Evolutionary conservation across 305 asterid genomes (phyloP).

Genomic region (Fraxinus sp.): DNA sequence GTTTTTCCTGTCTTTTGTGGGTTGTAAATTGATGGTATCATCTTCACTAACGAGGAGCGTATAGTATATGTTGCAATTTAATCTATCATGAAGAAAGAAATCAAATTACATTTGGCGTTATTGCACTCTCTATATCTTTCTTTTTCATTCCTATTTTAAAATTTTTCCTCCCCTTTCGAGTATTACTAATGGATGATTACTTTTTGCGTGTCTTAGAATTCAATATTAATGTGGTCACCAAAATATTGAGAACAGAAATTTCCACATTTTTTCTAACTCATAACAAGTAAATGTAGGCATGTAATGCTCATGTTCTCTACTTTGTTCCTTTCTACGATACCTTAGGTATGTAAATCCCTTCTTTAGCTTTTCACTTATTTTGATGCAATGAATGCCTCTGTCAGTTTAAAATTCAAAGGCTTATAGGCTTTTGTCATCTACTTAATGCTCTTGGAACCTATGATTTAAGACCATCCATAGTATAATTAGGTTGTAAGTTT

Average conservation of each 20-base stretch:
- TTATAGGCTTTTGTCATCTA: conserved; percentile 3
- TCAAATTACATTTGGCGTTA: no score
- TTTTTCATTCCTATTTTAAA: no score
- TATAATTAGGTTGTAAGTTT: background rate
- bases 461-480: background rate
- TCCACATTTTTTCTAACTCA: conserved; percentile 2
- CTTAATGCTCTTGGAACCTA: conserved; percentile 8
- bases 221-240: background rate
- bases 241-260: background rate
- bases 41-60: background rate
- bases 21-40: background rate
- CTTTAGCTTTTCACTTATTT: background rate
- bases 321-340: conserved; percentile 69
- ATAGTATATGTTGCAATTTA: background rate
- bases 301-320: conserved; percentile 68
- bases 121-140: no score
- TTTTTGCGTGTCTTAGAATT: no score
- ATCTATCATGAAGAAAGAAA: background rate
- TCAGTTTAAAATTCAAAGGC: conserved; percentile 6
- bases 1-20: background rate
- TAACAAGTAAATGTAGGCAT: conserved; percentile 46
- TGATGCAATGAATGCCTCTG: background rate
- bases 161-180: no score
- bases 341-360: conserved; percentile 40
- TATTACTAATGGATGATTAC: no score